A percentile compares a stretch with the other conserved stretches of the same genome.
Conservation (phyloP, 495 filamentous ascomycete species). For the Penicilliopsis zonata region DNA sequence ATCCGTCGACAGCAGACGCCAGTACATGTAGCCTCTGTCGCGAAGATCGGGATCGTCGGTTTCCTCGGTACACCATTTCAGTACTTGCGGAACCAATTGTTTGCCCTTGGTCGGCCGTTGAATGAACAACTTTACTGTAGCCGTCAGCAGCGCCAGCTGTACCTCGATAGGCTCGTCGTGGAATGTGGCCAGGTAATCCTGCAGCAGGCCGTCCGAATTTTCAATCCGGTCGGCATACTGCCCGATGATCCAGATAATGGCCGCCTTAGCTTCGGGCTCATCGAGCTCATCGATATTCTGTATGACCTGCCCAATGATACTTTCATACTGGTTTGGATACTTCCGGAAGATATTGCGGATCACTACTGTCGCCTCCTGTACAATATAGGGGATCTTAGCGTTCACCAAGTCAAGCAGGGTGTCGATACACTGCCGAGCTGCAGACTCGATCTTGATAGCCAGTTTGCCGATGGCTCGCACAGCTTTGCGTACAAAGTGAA, state of each 20-base stretch:
- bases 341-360: slow-evolving; percentile 99
- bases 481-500: slow-evolving; percentile 96
- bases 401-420: slow-evolving; percentile 85
- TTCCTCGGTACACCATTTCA: slow-evolving; percentile 98
- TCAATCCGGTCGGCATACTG: slow-evolving; percentile 97
- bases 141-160: slow-evolving; percentile 86
- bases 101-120: slow-evolving; percentile 92
- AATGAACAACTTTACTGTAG: slow-evolving; percentile 97
- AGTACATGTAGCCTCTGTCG: slow-evolving; percentile 98
- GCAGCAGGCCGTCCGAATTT: slow-evolving; percentile 84
- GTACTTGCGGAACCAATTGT: slow-evolving; percentile 83
- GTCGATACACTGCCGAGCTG: slow-evolving; percentile 81
- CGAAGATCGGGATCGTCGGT: slow-evolving; percentile 96
- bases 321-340: slow-evolving; percentile 97
- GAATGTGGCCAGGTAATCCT: slow-evolving; percentile 91
- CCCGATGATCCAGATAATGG: slow-evolving; percentile 99
- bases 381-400: slow-evolving; percentile 99
- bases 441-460: slow-evolving; percentile 97
- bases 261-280: slow-evolving; percentile 97
- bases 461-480: slow-evolving; percentile 96
- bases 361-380: slow-evolving; percentile 98
- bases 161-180: slow-evolving; percentile 90
- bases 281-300: slow-evolving; percentile 94
- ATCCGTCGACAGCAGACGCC: slow-evolving; percentile 91
- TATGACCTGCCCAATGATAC: slow-evolving; percentile 89